phyloP scores from a whole-genome alignment of 352 stramenopile species.

The Globisporangium camurandrum region DNA sequence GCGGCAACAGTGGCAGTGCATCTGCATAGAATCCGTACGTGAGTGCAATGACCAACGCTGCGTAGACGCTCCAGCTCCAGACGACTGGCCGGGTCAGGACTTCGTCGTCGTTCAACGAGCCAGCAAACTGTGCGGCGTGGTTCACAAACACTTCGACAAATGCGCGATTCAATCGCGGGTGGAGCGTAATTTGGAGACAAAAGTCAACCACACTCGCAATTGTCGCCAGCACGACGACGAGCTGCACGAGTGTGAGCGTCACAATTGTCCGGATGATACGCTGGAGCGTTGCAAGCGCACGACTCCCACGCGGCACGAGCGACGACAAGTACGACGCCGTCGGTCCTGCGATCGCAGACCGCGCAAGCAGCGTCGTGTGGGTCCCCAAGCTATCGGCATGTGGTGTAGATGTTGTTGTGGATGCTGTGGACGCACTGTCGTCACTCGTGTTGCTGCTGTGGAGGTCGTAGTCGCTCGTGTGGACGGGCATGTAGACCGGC shows the following conservation, averaged over 20 bases:
- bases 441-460: not conserved
- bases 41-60: constrained; percentile 28
- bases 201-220: constrained; percentile 65
- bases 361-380: constrained; percentile 42
- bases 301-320: constrained; percentile 6
- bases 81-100: constrained; percentile 45
- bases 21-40: constrained; percentile 54
- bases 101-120: constrained; percentile 49
- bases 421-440: not conserved
- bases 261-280: constrained; percentile 6
- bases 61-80: constrained; percentile 44
- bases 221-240: constrained; percentile 42
- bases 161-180: constrained; percentile 53
- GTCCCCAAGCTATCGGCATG: constrained; percentile 16
- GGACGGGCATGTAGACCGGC: constrained; percentile 1
- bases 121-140: constrained; percentile 55
- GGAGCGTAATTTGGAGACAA: constrained; percentile 62
- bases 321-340: constrained; percentile 23
- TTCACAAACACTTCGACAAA: constrained; percentile 65
- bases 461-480: not conserved
- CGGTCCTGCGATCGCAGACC: constrained; percentile 4
- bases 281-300: constrained; percentile 10
- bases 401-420: no score
- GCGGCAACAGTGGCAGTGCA: constrained; percentile 39
- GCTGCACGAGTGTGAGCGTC: constrained; percentile 33